Base-by-base conservation (phyloP, 2,329 filamentous ascomycete genomes). In the Trichophyton equinum region DNA sequence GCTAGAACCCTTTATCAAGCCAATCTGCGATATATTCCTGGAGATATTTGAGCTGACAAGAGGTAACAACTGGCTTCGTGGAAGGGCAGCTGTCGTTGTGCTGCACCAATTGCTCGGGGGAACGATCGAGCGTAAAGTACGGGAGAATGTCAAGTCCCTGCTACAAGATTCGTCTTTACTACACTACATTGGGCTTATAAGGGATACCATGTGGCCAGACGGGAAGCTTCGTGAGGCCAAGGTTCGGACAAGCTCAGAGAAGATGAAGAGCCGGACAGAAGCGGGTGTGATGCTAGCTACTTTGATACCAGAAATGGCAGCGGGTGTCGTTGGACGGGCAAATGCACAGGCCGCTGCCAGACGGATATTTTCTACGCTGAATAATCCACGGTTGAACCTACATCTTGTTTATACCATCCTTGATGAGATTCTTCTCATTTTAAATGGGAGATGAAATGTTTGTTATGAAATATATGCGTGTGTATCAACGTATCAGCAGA, bases 31-130 rank as follows among this genome's bases (percentile, higher is more conserved):
- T 73, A 86, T 99, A 63, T 99, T 99, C 75, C 82, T 99, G 15
- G 94, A 99, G 71, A 84, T 91, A 0, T 99, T 99, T 70, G 91
- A 96, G 70, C 81, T 99, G 44, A 95, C 96, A 72, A 86, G 87
- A 63, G 91, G 92, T 46, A 96, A 95, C 74, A 97, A 95, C 73
- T 99, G 94, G 95, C 83, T 99, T 3, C 88, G 95, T 46, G 95
- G 94, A 0, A 85, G 94, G 22, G 94, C 94, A 0, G 94, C 97
- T 1, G 92, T 99, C 3, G 91, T 99, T 8, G 92, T 99, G 1
- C 80, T 99, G 20, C 94, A 99, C 70, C 94, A 99, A 73, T 82
- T 99, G 4, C 84, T 99, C 0, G 94, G 94, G 13, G 92, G 94
- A 22, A 97, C 94, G 0, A 95, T 99, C 64, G 94, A 99, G 75